Percentiles rank a stretch among this genome's conserved stretches.
Evolutionary conservation across 2,329 filamentous ascomycete genomes (phyloP).

Genomic region (Harringtonia aguacate): DNA sequence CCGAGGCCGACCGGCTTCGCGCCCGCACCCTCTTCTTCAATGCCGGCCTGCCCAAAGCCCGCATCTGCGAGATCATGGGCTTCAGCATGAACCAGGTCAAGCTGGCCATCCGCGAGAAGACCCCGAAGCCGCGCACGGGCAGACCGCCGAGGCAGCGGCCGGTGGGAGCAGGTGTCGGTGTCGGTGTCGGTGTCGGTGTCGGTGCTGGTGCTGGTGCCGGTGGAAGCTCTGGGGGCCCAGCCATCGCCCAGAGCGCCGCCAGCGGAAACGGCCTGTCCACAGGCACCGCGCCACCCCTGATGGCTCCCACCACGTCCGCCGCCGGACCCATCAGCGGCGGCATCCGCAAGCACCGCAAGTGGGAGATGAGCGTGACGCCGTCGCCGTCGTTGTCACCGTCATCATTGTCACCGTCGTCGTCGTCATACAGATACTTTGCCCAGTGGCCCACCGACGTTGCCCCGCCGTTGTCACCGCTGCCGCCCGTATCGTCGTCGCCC

Average conservation of each 20-base stretch:
- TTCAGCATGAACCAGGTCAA: conserved; percentile 13
- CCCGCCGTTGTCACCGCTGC: too few relatives aligned
- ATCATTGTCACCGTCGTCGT: not conserved
- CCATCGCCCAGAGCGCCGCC: too few relatives aligned
- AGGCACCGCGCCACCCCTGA: not conserved
- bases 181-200: too few relatives aligned
- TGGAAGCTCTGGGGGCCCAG: not conserved
- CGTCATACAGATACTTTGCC: too few relatives aligned
- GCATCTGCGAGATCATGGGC: conserved; percentile 12
- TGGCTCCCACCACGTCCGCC: not conserved
- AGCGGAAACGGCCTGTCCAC: not conserved
- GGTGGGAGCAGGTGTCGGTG: too few relatives aligned
- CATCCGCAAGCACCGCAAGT: not conserved
- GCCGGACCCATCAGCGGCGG: not conserved
- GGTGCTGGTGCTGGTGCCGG: not conserved
- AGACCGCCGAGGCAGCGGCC: conserved; percentile 7
- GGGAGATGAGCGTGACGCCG: not conserved
- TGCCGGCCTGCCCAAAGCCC: conserved; percentile 10
- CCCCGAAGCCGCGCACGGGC: conserved; percentile 10
- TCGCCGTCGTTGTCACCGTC: not conserved
- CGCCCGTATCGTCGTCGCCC: too few relatives aligned
- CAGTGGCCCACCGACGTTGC: too few relatives aligned
- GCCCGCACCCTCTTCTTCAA: conserved; percentile 12
- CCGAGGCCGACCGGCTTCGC: conserved; percentile 11
- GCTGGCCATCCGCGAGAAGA: conserved; percentile 13